phyloP scores from a whole-genome alignment of 2,329 filamentous ascomycete species.

The Sporothrix dimorphospora region DNA sequence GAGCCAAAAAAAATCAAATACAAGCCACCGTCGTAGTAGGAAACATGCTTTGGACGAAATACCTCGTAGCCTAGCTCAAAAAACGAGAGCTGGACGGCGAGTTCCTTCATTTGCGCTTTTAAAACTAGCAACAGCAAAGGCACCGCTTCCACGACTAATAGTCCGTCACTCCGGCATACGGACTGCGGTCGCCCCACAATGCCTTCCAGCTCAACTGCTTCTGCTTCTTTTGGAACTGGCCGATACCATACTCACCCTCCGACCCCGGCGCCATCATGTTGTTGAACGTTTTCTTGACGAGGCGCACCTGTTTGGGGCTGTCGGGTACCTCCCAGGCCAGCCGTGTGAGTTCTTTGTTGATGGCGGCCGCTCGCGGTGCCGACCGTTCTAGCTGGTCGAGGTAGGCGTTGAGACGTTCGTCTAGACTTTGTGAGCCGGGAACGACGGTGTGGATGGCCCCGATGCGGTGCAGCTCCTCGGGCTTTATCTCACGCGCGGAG shows the following conservation, averaged over 20 bases:
- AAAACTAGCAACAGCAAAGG: no score
- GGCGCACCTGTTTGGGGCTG: slow-evolving; percentile 3
- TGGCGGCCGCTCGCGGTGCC: slow-evolving; percentile 22
- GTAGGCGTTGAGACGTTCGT: neutral
- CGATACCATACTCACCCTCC: slow-evolving; percentile 26
- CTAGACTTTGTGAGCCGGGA: slow-evolving; percentile 29
- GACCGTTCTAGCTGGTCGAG: slow-evolving; percentile 7
- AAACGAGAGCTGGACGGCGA: no score
- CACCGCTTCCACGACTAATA: no score
- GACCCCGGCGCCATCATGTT: slow-evolving; percentile 19
- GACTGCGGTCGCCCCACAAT: slow-evolving; percentile 19
- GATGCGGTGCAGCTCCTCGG: slow-evolving; percentile 36
- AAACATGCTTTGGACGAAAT: no score
- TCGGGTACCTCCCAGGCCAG: slow-evolving; percentile 20
- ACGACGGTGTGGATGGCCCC: slow-evolving; percentile 38
- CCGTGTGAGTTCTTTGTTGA: slow-evolving; percentile 27
- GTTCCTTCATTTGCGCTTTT: no score
- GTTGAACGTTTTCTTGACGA: slow-evolving; percentile 20
- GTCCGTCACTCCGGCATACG: neutral
- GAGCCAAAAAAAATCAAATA: no score
- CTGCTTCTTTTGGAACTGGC: slow-evolving; percentile 20
- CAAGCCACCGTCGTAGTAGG: no score
- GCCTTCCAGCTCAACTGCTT: slow-evolving; percentile 21
- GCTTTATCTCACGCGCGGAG: slow-evolving; percentile 38
- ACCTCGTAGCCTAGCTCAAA: no score